Evolutionary conservation across 345 rosid genomes (phyloP), one percentile per base, ranked within the genome.

Genomic region (Passiflora organensis): DNA sequence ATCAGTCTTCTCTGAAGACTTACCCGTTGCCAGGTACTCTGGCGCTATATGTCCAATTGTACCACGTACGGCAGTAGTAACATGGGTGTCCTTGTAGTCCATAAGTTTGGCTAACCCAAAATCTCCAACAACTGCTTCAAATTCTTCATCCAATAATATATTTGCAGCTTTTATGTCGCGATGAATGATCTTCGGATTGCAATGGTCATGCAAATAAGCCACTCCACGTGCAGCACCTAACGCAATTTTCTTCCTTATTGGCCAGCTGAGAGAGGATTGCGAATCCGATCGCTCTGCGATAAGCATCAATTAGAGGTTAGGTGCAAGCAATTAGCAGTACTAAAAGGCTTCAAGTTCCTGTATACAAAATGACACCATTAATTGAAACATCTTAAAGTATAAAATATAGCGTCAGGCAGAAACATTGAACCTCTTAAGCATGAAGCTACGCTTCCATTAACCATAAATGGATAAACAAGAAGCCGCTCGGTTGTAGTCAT

Each of bases 81-180:
- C 46, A 37, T 59, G 63, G 0, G 55, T 32, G 17, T 59, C 63
- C 22, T 48, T 48, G 24, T 48, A 38, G 53, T 59, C 47, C 10
- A 59, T 38, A 17, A 38, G 17, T 39, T 48, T 59, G 32, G 63
- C 63, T 1, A 59, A 45, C 6, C 55, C 63, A 48, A 59, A 59
- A 15, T 59, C 63, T 4, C 63, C 63, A 48, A 48, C 17, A 6
- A 59, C 63, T 21, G 63, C 63, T 18, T 59, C 63, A 48, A 48
- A 59, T 14, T 21, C 43, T 11, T 59, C 63, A 38, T 59, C 54
- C 45, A 59, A 48, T 21, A 59, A n/a, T 1, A 59, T 38, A 38
- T 59, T 59, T 19, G 63, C 63, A 37, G 63, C 63, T 41, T 59
- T 48, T 19, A 59, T 47, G 48, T 59, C 63, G 1, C 63, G 41